Base-by-base conservation (phyloP, 2,329 filamentous ascomycete genomes). In the Fusarium chlamydosporum region DNA sequence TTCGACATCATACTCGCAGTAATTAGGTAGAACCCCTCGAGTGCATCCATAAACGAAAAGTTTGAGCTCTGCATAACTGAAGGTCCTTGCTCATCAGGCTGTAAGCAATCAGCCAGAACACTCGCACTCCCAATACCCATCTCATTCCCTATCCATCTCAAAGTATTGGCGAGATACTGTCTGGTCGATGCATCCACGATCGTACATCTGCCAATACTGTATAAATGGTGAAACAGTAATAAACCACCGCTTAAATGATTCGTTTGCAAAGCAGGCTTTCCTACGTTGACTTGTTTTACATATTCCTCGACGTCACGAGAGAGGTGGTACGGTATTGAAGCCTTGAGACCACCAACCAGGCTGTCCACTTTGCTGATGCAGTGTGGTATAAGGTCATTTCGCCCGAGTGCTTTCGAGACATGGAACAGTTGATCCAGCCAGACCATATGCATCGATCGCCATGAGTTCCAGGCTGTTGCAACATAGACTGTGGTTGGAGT, bases 1-100 rank as follows among this genome's bases (percentile, higher is more conserved):
- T 61, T 40, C 13, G 60, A 20, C 56, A 61, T 46, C 59, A 62
- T 62, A 6, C 59, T 62, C 2, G 59, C 59, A 1, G 56, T 62
- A 2, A 62, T 62, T 4, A 62, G 18, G 3, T 61, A 62, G 34
- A 61, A 59, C 6, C 59, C 59, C n/a, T 62, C 59, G 6, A 62
- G 56, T 7, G 47, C 57, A 34, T 62, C 59, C 12, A 62, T 23
- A 6, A 62, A 62, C 1, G 46, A n/a, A 3, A 61, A 27, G 6
- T 8, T 18, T 5, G 56, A 62, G 15, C 12, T 55, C 27, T 62
- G 59, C 27, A 61, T 29, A 11, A 20, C 34, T 2, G 59, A 62
- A 31, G 37, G 56, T n/a, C 56, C 56, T 23, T 55, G 46, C 13
- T 41, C 29, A 5, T 40, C 23, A 1, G 40, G 34, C 26, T 53